Conservation (phyloP, 768 basidiomycete genomes). For the Tricholoma furcatifolium region DNA sequence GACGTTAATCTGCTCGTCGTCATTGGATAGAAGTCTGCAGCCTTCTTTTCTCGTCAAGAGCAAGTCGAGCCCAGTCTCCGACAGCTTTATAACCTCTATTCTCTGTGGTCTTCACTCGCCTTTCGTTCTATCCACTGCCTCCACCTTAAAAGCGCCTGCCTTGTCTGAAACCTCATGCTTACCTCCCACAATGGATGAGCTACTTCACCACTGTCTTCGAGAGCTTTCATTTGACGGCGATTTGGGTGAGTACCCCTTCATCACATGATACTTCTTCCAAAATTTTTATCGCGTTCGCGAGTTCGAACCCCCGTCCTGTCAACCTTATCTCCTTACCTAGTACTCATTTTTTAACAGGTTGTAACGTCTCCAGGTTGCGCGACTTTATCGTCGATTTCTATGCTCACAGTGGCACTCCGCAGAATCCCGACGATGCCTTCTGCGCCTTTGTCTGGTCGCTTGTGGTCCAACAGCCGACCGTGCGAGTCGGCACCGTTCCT, state of each 20-base stretch:
- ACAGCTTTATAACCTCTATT: conserved; percentile 1
- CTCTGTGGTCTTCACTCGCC: background rate
- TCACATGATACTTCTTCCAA: conserved; percentile 28
- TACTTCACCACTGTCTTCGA: conserved; percentile 79
- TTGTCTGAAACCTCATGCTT: conserved; percentile 2
- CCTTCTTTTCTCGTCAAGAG: conserved; percentile 15
- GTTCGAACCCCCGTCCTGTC: conserved; percentile 45
- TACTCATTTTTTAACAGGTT: conserved; percentile 48
- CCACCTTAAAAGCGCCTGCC: background rate
- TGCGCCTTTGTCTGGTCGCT: conserved; percentile 82
- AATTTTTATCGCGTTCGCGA: conserved; percentile 19
- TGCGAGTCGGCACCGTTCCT: conserved; percentile 73
- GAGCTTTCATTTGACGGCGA: conserved; percentile 92
- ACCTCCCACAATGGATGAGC: conserved; percentile 65
- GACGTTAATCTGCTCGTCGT: conserved; percentile 9
- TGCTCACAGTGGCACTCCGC: conserved; percentile 35
- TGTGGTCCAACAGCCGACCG: conserved; percentile 70
- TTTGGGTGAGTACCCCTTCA: conserved; percentile 59
- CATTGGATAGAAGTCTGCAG: conserved; percentile 8
- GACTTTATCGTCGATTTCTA: conserved; percentile 74
- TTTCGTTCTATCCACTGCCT: background rate
- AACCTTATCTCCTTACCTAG: conserved; percentile 13
- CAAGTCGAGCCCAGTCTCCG: conserved; percentile 11
- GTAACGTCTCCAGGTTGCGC: conserved; percentile 65
- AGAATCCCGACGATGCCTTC: conserved; percentile 73